Conservation (phyloP, 768 basidiomycete species). For the Tricholoma furcatifolium region DNA sequence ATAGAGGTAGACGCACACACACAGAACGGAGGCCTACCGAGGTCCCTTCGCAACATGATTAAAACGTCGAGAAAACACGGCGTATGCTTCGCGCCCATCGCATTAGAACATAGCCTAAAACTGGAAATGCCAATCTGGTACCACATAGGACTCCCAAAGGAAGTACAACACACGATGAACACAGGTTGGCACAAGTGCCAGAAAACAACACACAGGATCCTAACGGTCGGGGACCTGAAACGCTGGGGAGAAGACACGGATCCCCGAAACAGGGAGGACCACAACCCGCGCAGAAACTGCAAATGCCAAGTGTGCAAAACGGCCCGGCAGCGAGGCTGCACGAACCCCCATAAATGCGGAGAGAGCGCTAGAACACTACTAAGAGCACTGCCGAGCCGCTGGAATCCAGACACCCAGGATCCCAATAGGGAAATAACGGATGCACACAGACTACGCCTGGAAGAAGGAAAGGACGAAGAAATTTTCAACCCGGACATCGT, state of each 20-base stretch:
- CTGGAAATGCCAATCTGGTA: background rate
- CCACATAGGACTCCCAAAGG: background rate
- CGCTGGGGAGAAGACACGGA: background rate
- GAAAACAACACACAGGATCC: conserved; percentile 11
- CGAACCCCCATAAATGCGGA: conserved; percentile 18
- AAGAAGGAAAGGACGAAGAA: no score
- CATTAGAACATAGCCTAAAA: background rate
- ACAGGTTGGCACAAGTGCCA: background rate
- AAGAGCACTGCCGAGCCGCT: no score
- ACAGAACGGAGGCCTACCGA: background rate
- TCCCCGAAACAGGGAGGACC: background rate
- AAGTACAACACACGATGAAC: background rate
- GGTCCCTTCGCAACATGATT: background rate
- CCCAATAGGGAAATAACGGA: no score
- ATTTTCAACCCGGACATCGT: no score
- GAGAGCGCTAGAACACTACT: no score
- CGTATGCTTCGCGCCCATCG: background rate
- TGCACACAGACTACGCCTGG: no score
- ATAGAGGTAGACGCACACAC: background rate
- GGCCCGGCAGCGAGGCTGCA: conserved; percentile 8
- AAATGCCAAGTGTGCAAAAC: background rate
- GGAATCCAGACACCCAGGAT: no score
- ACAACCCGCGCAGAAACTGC: background rate
- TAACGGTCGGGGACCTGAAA: conserved; percentile 12
- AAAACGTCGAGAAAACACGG: background rate